Evolutionary conservation across 2,329 filamentous ascomycete genomes (phyloP).

Genomic region (Nemania diffusa): DNA sequence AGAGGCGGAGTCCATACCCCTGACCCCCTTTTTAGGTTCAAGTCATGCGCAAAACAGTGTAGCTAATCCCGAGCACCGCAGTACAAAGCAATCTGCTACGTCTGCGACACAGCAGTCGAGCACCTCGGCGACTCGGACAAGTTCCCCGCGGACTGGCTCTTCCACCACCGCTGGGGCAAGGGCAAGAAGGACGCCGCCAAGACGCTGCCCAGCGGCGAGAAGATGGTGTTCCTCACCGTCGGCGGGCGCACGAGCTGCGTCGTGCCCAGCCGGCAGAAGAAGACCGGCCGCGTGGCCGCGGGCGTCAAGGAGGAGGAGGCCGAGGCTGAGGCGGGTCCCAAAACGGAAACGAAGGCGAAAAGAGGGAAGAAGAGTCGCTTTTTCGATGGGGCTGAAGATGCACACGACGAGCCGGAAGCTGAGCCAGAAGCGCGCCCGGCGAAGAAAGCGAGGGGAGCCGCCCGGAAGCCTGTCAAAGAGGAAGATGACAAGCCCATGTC

Average conservation of each 20-base stretch:
- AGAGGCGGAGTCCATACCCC: not conserved
- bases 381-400: constrained; percentile 18
- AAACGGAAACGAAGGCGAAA: constrained; percentile 23
- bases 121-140: constrained; percentile 81
- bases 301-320: constrained; percentile 54
- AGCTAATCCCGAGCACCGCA: not conserved
- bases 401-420: not conserved
- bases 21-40: not conserved
- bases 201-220: constrained; percentile 82
- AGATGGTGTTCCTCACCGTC: constrained; percentile 86
- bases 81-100: constrained; percentile 77
- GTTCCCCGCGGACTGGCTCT: constrained; percentile 90
- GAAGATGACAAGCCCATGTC: constrained; percentile 42
- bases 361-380: constrained; percentile 30
- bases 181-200: constrained; percentile 77
- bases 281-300: constrained; percentile 61
- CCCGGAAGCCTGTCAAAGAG: constrained; percentile 40
- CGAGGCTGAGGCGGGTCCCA: constrained; percentile 30
- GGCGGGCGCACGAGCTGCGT: constrained; percentile 92
- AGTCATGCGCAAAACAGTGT: not conserved
- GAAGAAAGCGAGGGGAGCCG: constrained; percentile 40
- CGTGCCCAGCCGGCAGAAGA: constrained; percentile 87
- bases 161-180: constrained; percentile 90
- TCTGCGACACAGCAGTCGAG: constrained; percentile 83
- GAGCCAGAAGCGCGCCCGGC: constrained; percentile 33